phyloP scores from a whole-genome alignment of 2,329 filamentous ascomycete species.

The Beauveria medogensis region DNA sequence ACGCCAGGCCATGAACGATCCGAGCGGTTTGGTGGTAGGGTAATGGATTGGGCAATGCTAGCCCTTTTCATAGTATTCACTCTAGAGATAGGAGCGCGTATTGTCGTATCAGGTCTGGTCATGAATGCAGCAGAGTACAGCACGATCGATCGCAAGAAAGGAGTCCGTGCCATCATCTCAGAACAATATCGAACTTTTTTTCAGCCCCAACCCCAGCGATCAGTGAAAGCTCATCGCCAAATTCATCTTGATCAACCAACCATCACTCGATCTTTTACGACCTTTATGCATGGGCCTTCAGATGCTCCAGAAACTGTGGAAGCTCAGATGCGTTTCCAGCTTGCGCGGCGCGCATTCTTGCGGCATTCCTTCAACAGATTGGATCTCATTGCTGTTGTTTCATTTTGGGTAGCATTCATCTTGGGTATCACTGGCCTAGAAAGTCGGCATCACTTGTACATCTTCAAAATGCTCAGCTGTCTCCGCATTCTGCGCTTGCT shows the following conservation, averaged over 20 bases:
- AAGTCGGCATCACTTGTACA: slow-evolving; percentile 62
- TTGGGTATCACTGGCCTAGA: slow-evolving; percentile 66
- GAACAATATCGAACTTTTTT: slow-evolving; percentile 75
- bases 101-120: slow-evolving; percentile 88
- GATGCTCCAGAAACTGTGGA: slow-evolving; percentile 54
- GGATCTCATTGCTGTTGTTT: slow-evolving; percentile 89
- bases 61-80: slow-evolving; percentile 85
- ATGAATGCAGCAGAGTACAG: slow-evolving; percentile 89
- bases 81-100: slow-evolving; percentile 70
- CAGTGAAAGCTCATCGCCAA: slow-evolving; percentile 46
- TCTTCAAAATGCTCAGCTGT: slow-evolving; percentile 96
- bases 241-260: slow-evolving; percentile 48
- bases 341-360: slow-evolving; percentile 86
- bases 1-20: slow-evolving; percentile 51
- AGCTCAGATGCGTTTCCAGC: slow-evolving; percentile 74
- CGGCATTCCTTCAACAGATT: slow-evolving; percentile 93
- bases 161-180: slow-evolving; percentile 63
- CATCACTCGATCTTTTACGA: slow-evolving; percentile 72
- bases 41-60: slow-evolving; percentile 74
- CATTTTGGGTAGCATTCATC: slow-evolving; percentile 86
- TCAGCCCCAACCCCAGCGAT: slow-evolving; percentile 67
- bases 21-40: slow-evolving; percentile 55
- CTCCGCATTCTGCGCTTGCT: slow-evolving; percentile 87
- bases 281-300: slow-evolving; percentile 57
- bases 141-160: slow-evolving; percentile 72